A percentile compares a stretch with the other conserved stretches of the same genome.
These are phyloP conservation scores for Fusarium sambucinum DNA, from an alignment of 2,329 filamentous ascomycete genomes.

Conservation along the genomic window DNA sequence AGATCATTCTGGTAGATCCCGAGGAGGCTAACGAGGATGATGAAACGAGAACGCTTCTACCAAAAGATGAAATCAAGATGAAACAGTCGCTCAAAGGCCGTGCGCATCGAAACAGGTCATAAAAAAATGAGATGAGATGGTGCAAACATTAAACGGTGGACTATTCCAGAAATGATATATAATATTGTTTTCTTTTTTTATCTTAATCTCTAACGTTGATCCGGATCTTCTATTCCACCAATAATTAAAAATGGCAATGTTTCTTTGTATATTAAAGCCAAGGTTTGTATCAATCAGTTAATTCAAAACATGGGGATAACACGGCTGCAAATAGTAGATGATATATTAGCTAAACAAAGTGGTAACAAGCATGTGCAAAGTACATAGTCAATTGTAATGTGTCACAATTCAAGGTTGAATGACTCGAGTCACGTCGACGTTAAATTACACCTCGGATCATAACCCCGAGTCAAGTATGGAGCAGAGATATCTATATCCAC, in stretches of 20 bases:
- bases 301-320: slow-evolving; percentile 5
- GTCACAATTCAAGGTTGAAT: not conserved
- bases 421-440: slow-evolving; percentile 7
- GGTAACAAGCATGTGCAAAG: no score
- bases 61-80: slow-evolving; percentile 11
- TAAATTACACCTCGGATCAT: slow-evolving; percentile 17
- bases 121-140: not conserved
- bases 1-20: slow-evolving; percentile 14
- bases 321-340: not conserved
- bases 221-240: slow-evolving; percentile 16
- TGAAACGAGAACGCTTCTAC: slow-evolving; percentile 32
- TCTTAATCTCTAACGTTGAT: not conserved
- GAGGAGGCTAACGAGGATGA: slow-evolving; percentile 8
- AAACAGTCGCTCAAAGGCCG: slow-evolving; percentile 24
- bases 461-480: slow-evolving; percentile 10
- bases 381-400: not conserved
- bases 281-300: slow-evolving; percentile 9
- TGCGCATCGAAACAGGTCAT: slow-evolving; percentile 23
- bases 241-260: not conserved
- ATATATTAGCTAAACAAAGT: not conserved
- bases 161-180: not conserved
- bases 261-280: slow-evolving; percentile 17
- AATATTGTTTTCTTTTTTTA: not conserved
- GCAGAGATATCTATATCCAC: slow-evolving; percentile 9
- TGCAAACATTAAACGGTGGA: not conserved